Base-by-base conservation (phyloP, 257 asterid species). In the Penstemon barbatus region DNA sequence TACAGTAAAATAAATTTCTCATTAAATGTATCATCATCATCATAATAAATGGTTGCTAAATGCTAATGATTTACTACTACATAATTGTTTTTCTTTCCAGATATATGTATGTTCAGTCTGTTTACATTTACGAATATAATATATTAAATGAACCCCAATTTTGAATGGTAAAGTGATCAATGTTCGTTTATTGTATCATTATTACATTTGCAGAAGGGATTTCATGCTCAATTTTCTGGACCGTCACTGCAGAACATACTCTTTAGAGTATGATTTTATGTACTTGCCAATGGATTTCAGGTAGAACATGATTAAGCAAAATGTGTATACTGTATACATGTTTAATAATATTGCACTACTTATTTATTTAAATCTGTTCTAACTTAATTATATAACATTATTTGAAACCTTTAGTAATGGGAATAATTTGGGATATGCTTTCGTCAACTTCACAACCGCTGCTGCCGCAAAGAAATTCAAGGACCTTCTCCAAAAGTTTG, bases 271-370 rank as follows among this genome's bases (percentile, higher is more conserved):
- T 52, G 95, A 88, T 68, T 84, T 88, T 38, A 7, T 87, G 9
- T 85, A 88, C 51, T 72, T 88, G 0, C 95, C 95, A 0, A 75
- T 85, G 54, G 95, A 87, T 39, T 88, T 85, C 48, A 41, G 71
- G 95, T 88, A 77, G 68, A 45, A 58, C 15, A 9, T 58, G 63
- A 58, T 18, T 38, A 5, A 9, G 5, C 39, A 15, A 58, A 39
- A 40, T 60, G 65, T 59, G 43, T 33, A 18, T 7, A 7, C 18
- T 15, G 18, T 15, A 15, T 15, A 15, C 36, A n/a, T 57, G 10
- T 6, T 2, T 33, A 15, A 4, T 57, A 9, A 57, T 4, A 8
- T 19, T 25, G 15, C 37, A 6, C 36, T 57, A 6, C 0, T 60
- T 13, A 64, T 46, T 0, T 8, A 63, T 9, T 4, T 3, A 9